A percentile compares a stretch with the other conserved stretches of the same genome.
phyloP scores from a whole-genome alignment of 164 flowering plant species.

The Berberis vulgaris region DNA sequence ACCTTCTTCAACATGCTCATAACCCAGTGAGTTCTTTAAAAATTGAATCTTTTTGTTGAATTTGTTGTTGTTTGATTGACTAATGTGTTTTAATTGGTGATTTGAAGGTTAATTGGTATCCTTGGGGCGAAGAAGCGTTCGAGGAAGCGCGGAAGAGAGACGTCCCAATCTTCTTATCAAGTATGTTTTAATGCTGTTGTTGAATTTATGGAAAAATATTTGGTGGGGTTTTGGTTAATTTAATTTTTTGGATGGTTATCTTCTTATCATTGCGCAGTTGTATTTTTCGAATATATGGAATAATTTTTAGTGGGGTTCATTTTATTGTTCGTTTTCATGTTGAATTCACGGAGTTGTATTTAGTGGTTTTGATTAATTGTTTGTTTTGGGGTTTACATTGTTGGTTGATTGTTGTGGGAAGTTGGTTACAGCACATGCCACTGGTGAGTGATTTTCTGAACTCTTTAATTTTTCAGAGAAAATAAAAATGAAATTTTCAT shows the following conservation, averaged over 20 bases:
- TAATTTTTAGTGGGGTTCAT: too few relatives aligned
- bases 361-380: neutral
- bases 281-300: too few relatives aligned
- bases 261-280: too few relatives aligned
- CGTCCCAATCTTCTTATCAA: conserved; percentile 86
- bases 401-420: conserved; percentile 17
- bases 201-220: neutral
- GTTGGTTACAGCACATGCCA: conserved; percentile 99
- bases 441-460: conserved; percentile 46
- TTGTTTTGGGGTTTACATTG: conserved; percentile 4
- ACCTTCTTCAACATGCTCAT: conserved; percentile 95
- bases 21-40: conserved; percentile 52
- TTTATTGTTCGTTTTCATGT: neutral
- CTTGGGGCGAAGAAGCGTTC: conserved; percentile 97
- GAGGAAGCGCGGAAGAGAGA: conserved; percentile 64
- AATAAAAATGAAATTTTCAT: neutral
- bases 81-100: neutral
- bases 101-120: conserved; percentile 87
- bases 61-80: neutral
- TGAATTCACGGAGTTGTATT: neutral
- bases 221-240: neutral
- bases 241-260: too few relatives aligned
- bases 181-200: conserved; percentile 21
- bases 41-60: neutral
- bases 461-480: neutral